Conservation (phyloP, 2,329 filamentous ascomycete species). For the Calycina herbarum region DNA sequence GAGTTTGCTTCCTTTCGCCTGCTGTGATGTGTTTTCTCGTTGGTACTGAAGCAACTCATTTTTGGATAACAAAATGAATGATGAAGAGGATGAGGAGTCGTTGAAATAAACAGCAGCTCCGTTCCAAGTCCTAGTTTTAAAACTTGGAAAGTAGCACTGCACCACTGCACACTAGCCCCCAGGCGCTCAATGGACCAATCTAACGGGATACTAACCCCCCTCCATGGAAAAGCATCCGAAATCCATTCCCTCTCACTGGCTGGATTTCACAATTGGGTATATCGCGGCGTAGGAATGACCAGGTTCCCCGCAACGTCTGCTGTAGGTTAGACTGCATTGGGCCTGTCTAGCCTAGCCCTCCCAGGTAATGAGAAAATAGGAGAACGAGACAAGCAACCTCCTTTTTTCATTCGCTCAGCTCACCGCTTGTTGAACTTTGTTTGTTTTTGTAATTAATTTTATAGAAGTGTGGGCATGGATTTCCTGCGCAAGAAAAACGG, state of each 20-base stretch:
- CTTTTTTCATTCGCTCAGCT: no score
- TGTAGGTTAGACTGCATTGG: no score
- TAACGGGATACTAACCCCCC: no score
- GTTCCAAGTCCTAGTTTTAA: not conserved
- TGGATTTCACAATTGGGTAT: not conserved
- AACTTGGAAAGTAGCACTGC: not conserved
- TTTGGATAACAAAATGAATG: not conserved
- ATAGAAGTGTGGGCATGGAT: constrained; percentile 1
- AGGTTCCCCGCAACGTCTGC: no score
- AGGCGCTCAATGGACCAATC: no score
- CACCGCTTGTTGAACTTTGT: no score
- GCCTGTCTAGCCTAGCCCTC: no score
- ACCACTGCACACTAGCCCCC: not conserved
- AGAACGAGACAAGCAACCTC: no score
- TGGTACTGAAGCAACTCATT: not conserved
- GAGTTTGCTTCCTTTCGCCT: not conserved
- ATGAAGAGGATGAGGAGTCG: not conserved
- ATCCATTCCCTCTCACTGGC: no score
- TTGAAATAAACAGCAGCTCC: constrained; percentile 3
- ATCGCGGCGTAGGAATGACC: not conserved
- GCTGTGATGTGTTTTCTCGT: not conserved
- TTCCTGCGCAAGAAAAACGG: constrained; percentile 10
- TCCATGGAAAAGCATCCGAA: no score
- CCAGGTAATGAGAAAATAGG: no score
- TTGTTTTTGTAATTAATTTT: no score